Evolutionary conservation across 805 yeast species (phyloP).

Genomic region (Saccharomycopsis sp.): DNA sequence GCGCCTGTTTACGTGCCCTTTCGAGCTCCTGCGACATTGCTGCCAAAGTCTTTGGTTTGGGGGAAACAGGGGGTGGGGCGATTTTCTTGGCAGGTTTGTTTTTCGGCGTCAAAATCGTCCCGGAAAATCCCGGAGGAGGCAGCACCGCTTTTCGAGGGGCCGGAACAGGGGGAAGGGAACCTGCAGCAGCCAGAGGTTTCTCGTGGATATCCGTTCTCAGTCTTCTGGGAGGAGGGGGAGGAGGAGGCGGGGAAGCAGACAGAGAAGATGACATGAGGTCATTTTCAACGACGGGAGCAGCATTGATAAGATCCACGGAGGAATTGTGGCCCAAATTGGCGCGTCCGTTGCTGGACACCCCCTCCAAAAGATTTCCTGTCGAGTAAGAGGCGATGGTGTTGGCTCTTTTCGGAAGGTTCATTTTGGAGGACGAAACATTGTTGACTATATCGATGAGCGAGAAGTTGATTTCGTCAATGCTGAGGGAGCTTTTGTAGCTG

Average conservation of each 20-base stretch:
- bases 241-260: constrained; percentile 15
- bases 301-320: constrained; percentile 1
- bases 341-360: background rate
- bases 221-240: constrained; percentile 22
- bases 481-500: constrained; percentile 38
- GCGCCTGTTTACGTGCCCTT: constrained; percentile 1
- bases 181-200: background rate
- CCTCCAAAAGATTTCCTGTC: constrained; percentile 29
- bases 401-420: background rate
- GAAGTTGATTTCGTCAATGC: constrained; percentile 23
- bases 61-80: background rate
- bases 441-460: constrained; percentile 22
- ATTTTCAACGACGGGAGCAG: constrained; percentile 2
- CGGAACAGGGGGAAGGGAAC: constrained; percentile 16
- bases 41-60: constrained; percentile 6
- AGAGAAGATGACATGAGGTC: background rate
- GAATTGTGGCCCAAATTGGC: background rate
- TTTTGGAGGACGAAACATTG: constrained; percentile 22
- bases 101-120: constrained; percentile 15
- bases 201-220: constrained; percentile 18
- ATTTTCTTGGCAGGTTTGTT: constrained; percentile 3
- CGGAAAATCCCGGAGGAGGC: constrained; percentile 20
- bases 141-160: constrained; percentile 14
- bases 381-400: constrained; percentile 12
- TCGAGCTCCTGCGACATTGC: constrained; percentile 10